Conservation (phyloP, 805 yeast genomes). For the Kazachstania viticola region DNA sequence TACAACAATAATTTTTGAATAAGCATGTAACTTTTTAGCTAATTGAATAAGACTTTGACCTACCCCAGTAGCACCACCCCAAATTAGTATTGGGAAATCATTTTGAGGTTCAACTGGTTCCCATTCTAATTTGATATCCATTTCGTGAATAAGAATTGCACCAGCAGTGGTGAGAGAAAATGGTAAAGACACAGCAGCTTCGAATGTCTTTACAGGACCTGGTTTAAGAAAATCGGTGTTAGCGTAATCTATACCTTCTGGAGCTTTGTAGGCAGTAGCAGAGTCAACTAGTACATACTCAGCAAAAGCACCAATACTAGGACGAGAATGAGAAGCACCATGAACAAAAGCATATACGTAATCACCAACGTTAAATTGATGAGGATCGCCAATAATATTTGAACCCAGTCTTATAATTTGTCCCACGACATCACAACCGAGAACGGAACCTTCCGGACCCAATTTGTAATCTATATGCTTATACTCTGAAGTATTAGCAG, state of each 20-base stretch:
- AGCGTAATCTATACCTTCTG: conserved; percentile 8
- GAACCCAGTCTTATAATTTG: conserved; percentile 39
- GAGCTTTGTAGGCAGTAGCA: conserved; percentile 11
- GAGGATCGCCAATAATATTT: conserved; percentile 20
- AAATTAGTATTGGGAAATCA: conserved; percentile 36
- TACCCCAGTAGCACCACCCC: conserved; percentile 63
- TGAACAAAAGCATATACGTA: conserved; percentile 40
- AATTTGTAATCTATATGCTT: conserved; percentile 36
- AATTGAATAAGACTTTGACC: conserved; percentile 49
- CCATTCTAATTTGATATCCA: conserved; percentile 15
- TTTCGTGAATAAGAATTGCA: conserved; percentile 25
- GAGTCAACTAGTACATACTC: conserved; percentile 37
- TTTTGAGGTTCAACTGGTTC: conserved; percentile 18
- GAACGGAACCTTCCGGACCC: conserved; percentile 36
- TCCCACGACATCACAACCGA: conserved; percentile 56
- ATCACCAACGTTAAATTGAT: conserved; percentile 39
- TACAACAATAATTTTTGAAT: conserved; percentile 33
- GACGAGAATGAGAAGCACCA: conserved; percentile 36
- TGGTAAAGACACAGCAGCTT: conserved; percentile 53
- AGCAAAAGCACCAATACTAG: conserved; percentile 46
- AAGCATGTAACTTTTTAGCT: conserved; percentile 36
- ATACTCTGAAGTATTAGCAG: conserved; percentile 63
- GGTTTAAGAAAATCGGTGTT: conserved; percentile 9
- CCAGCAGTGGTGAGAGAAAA: conserved; percentile 42
- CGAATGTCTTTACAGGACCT: conserved; percentile 36